These are phyloP conservation scores for Aspergillus sp. DNA, from an alignment of 2,329 filamentous ascomycete species.

Conservation along the genomic window DNA sequence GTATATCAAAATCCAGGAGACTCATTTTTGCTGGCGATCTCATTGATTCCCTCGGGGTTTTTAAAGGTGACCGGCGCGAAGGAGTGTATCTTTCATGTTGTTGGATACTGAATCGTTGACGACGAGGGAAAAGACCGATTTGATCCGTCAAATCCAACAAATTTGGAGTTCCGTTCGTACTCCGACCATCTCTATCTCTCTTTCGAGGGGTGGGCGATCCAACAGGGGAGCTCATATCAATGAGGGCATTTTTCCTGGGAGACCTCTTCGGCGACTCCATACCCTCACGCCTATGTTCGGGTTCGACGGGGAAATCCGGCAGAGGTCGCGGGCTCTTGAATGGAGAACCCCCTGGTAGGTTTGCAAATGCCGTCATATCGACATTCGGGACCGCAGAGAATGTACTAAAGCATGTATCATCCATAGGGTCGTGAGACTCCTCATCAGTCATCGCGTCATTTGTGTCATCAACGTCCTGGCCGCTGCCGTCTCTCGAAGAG, in stretches of 20 bases:
- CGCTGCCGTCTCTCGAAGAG: conserved; percentile 23
- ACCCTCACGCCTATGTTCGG: conserved; percentile 16
- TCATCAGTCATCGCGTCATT: conserved; percentile 30
- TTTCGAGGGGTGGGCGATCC: conserved; percentile 52
- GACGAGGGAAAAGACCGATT: conserved; percentile 56
- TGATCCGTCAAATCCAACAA: conserved; percentile 89
- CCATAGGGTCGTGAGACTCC: conserved; percentile 35
- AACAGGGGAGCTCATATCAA: conserved; percentile 35
- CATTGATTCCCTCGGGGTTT: conserved; percentile 36
- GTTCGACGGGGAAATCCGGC: conserved; percentile 38
- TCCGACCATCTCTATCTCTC: conserved; percentile 44
- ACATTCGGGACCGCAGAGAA: conserved; percentile 79
- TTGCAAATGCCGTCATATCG: conserved; percentile 80
- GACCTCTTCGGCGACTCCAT: conserved; percentile 31
- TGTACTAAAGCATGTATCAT: conserved; percentile 65
- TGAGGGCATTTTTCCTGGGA: conserved; percentile 27
- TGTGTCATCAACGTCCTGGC: conserved; percentile 21
- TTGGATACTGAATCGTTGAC: conserved; percentile 47
- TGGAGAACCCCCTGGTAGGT: conserved; percentile 64
- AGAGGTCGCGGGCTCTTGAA: conserved; percentile 48
- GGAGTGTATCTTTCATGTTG: conserved; percentile 36
- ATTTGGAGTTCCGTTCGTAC: conserved; percentile 65
- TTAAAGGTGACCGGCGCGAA: conserved; percentile 46
- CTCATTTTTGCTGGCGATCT: conserved; percentile 58
- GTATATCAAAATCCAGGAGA: conserved; percentile 86